These are phyloP conservation scores for Xylaria curta DNA, from an alignment of 495 filamentous ascomycete genomes.

Conservation along the genomic window DNA sequence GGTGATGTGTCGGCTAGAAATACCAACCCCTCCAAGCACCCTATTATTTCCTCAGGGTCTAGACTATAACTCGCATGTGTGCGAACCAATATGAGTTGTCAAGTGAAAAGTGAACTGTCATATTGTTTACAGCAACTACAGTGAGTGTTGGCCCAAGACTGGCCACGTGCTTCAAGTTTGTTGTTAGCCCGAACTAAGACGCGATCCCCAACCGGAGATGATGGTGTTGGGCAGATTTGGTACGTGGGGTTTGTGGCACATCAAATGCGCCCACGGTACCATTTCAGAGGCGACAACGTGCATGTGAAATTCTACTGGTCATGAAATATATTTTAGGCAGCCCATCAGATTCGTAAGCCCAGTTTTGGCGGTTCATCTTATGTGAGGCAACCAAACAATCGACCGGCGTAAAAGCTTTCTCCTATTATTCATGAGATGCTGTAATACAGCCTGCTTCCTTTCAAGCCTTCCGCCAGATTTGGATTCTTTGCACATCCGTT, in stretches of 20 bases:
- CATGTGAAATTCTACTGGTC: background rate
- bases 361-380: background rate
- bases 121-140: background rate
- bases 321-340: too few species aligned
- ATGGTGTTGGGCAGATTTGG: background rate
- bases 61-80: background rate
- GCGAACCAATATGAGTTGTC: background rate
- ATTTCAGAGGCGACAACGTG: background rate
- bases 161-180: background rate
- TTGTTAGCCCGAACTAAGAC: background rate
- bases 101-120: background rate
- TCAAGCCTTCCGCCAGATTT: background rate
- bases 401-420: background rate
- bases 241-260: background rate
- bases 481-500: background rate
- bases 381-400: background rate
- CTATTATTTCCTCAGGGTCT: background rate
- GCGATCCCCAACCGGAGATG: background rate
- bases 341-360: background rate
- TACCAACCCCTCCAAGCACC: background rate
- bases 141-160: background rate
- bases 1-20: background rate
- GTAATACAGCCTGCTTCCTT: background rate
- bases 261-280: background rate
- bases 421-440: background rate